Conservation (phyloP, 768 basidiomycete genomes). For the Psilocybe azurescens region DNA sequence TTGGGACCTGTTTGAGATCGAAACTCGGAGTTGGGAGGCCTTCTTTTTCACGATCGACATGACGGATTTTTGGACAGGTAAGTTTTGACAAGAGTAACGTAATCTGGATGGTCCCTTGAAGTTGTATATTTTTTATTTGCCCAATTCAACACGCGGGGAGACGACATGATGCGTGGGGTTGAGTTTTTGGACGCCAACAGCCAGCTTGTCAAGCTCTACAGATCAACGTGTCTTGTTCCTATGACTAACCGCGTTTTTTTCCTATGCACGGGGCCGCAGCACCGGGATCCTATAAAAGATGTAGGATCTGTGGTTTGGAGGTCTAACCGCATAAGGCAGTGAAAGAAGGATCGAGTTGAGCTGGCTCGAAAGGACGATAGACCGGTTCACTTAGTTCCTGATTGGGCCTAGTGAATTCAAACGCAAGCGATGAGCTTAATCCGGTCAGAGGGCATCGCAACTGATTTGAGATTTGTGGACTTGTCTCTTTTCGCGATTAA, state of each 20-base stretch:
- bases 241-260: conserved; percentile 31
- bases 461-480: conserved; percentile 24
- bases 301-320: conserved; percentile 11
- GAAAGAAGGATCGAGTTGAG: conserved; percentile 8
- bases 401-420: neutral
- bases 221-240: conserved; percentile 36
- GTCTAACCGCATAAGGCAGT: conserved; percentile 20
- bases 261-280: conserved; percentile 32
- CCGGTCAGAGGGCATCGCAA: conserved; percentile 12
- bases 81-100: conserved; percentile 16
- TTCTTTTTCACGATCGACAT: conserved; percentile 24
- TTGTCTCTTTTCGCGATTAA: conserved; percentile 22
- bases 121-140: neutral
- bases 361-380: conserved; percentile 12
- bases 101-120: conserved; percentile 6
- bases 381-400: conserved; percentile 15
- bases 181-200: conserved; percentile 17
- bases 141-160: neutral
- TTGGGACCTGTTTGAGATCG: conserved; percentile 16
- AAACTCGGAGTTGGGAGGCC: conserved; percentile 15
- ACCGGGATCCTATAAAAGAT: conserved; percentile 29
- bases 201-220: conserved; percentile 15
- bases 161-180: conserved; percentile 3
- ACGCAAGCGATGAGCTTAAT: conserved; percentile 3
- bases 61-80: conserved; percentile 2